These are phyloP conservation scores for Kernera saxatilis DNA, from an alignment of 345 rosid genomes.

Conservation along the genomic window DNA sequence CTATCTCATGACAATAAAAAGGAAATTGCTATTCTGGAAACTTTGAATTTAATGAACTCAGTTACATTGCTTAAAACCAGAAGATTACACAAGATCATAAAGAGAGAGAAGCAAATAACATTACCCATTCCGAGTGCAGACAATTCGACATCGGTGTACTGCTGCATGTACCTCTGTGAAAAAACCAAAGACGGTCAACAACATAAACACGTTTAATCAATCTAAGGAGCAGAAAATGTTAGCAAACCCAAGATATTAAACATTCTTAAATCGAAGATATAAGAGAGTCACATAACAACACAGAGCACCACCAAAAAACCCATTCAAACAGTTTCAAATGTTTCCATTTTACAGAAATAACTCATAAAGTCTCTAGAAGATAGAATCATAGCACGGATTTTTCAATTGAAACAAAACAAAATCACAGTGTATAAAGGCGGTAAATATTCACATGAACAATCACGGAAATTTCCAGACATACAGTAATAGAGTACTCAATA, in stretches of 20 bases:
- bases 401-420: neutral
- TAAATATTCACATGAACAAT: neutral
- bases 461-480: neutral
- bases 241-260: neutral
- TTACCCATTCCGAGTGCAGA: conserved; percentile 99
- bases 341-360: neutral
- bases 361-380: neutral
- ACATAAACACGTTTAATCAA: neutral
- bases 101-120: neutral
- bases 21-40: neutral
- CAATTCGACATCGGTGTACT: conserved; percentile 74
- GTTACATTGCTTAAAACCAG: conserved; percentile 4
- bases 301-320: neutral
- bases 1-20: neutral
- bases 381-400: neutral
- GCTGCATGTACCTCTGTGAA: conserved; percentile 92
- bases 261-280: neutral
- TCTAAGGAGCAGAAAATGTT: neutral
- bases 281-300: neutral
- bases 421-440: neutral
- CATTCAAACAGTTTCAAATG: neutral
- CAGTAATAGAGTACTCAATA: neutral
- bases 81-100: neutral
- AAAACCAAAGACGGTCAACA: neutral
- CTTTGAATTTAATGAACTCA: conserved; percentile 7